A percentile compares a stretch with the other conserved stretches of the same genome.
Evolutionary conservation across 2,329 filamentous ascomycete species (phyloP).

Genomic region (Dactylellina drechsleri): DNA sequence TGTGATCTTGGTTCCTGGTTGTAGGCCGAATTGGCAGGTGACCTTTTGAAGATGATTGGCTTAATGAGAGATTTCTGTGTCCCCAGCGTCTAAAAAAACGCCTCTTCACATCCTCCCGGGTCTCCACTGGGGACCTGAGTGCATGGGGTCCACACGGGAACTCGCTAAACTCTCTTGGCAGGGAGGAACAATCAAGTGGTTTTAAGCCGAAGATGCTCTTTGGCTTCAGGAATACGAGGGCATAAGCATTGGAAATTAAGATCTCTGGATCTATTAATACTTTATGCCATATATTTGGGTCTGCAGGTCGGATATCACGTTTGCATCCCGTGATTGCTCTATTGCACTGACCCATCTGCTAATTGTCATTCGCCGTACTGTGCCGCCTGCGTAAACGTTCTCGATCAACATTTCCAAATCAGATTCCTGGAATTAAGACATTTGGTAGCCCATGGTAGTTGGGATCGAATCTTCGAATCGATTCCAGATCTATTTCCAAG

Average conservation of each 20-base stretch:
- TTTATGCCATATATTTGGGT: conserved; percentile 15
- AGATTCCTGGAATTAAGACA: conserved; percentile 31
- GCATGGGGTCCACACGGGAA: conserved; percentile 31
- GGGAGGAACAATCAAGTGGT: not conserved
- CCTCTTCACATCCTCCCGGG: conserved; percentile 1
- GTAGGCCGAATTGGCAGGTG: conserved; percentile 10
- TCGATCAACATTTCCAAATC: conserved; percentile 33
- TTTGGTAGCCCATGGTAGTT: conserved; percentile 27
- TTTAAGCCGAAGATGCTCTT: conserved; percentile 4
- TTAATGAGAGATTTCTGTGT: conserved; percentile 26
- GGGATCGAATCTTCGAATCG: conserved; percentile 21
- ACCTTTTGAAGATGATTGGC: conserved; percentile 25
- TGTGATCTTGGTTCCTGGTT: conserved; percentile 47
- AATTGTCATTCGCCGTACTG: conserved; percentile 29
- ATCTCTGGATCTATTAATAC: conserved; percentile 30
- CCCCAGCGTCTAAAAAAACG: conserved; percentile 45
- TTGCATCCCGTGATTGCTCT: conserved; percentile 36
- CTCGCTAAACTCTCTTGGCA: conserved; percentile 29
- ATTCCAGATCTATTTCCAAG: not conserved
- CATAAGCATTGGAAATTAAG: conserved; percentile 10
- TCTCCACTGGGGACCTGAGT: conserved; percentile 13
- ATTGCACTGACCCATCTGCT: conserved; percentile 17
- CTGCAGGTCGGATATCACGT: conserved; percentile 43
- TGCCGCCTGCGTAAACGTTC: conserved; percentile 17
- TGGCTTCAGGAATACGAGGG: not conserved